A percentile compares a stretch with the other conserved stretches of the same genome.
Evolutionary conservation across 2,329 filamentous ascomycete genomes (phyloP).

Genomic region (Aspergillus carbonarius): DNA sequence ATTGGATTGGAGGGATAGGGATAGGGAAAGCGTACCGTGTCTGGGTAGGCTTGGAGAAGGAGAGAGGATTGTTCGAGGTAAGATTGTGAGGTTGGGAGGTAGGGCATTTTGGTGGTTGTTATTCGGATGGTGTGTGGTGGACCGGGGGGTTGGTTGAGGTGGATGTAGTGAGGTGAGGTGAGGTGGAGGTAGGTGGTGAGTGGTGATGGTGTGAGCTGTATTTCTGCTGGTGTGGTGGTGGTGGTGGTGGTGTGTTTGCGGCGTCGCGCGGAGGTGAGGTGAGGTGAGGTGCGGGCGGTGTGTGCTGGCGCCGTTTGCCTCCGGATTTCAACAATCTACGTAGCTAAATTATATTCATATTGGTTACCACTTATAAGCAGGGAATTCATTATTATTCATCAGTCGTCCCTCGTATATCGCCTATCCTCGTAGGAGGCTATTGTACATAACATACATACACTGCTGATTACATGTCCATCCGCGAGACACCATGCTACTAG

Average conservation of each 20-base stretch:
- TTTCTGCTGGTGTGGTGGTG: neutral
- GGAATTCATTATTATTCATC: neutral
- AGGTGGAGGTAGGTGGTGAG: no score
- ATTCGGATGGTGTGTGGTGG: no score
- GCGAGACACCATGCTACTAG: neutral
- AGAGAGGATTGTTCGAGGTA: conserved; percentile 87
- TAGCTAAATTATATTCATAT: no score
- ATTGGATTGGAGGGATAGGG: neutral
- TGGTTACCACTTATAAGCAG: no score
- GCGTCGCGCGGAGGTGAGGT: neutral
- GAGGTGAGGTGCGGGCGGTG: neutral
- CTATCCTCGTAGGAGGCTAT: neutral
- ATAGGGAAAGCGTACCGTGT: conserved; percentile 62
- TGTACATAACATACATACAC: conserved; percentile 1
- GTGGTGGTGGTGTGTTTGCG: neutral
- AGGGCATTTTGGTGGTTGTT: conserved; percentile 63
- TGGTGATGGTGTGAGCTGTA: neutral
- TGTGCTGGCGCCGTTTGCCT: neutral
- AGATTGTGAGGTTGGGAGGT: conserved; percentile 78
- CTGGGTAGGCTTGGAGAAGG: conserved; percentile 81
- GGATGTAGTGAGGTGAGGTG: neutral
- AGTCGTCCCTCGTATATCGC: conserved; percentile 1
- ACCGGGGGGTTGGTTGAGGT: neutral
- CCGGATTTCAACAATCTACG: no score
- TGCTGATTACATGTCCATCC: conserved; percentile 1